Conservation (phyloP, 176 grass and related monocot genomes). For the Poa annua region DNA sequence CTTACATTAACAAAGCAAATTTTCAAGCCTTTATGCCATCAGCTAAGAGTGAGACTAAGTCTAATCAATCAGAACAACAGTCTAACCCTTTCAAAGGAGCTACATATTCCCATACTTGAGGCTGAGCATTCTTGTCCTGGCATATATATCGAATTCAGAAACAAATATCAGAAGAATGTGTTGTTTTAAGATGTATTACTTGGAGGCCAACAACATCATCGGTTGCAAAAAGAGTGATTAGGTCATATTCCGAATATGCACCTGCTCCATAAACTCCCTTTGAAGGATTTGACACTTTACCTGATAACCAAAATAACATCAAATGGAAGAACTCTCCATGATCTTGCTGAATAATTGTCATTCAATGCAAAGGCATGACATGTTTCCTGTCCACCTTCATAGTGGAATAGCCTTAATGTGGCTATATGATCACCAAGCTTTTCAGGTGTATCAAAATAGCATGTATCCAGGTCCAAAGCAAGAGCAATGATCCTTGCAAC, state of each 20-base stretch:
- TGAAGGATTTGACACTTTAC: constrained; percentile 70
- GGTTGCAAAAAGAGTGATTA: constrained; percentile 93
- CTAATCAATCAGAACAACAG: constrained; percentile 30
- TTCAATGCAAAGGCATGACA: constrained; percentile 42
- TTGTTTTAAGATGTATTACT: constrained; percentile 58
- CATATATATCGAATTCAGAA: constrained; percentile 64
- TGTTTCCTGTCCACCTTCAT: constrained; percentile 77
- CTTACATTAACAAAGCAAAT: background rate
- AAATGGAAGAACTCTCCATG: constrained; percentile 39
- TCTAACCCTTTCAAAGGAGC: constrained; percentile 82
- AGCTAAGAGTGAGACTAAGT: background rate
- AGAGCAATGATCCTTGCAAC: constrained; percentile 92
- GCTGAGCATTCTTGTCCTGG: constrained; percentile 74
- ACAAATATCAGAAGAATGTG: constrained; percentile 7
- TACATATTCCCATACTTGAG: constrained; percentile 95
- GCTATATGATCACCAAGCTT: constrained; percentile 89
- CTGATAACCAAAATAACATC: constrained; percentile 63
- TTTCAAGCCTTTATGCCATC: constrained; percentile 8
- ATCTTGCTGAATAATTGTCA: constrained; percentile 36
- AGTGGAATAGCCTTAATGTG: constrained; percentile 87
- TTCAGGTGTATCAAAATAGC: constrained; percentile 81
- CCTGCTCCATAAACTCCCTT: constrained; percentile 90
- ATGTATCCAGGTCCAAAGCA: constrained; percentile 67
- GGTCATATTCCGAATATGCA: constrained; percentile 89
- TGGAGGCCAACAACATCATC: constrained; percentile 91